These are phyloP conservation scores for Ogataea degrootiae DNA, from an alignment of 805 yeast genomes.

Conservation along the genomic window DNA sequence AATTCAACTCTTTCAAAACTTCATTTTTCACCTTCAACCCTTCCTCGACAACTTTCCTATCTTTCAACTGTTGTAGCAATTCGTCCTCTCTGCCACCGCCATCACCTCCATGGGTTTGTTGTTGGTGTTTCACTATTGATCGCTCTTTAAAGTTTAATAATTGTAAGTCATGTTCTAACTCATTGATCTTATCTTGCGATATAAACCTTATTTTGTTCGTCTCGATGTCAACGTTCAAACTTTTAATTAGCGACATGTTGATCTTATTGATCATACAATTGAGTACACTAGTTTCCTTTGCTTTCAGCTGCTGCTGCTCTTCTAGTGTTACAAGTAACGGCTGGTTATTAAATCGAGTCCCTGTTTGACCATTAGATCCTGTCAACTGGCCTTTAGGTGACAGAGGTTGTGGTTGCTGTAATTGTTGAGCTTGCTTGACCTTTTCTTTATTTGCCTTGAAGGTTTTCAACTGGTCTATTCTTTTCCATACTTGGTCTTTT, in stretches of 20 bases:
- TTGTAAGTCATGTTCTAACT: slow-evolving; percentile 28
- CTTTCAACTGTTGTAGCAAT: no score
- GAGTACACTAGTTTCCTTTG: no score
- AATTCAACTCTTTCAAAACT: slow-evolving; percentile 22
- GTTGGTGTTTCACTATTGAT: slow-evolving; percentile 10
- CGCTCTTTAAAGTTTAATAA: slow-evolving; percentile 26
- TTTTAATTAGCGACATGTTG: slow-evolving; percentile 19
- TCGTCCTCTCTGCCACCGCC: no score
- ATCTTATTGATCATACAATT: slow-evolving; percentile 9
- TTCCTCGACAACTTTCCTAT: not conserved
- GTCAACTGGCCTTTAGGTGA: no score
- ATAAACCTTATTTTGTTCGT: slow-evolving; percentile 21
- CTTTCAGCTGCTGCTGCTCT: no score
- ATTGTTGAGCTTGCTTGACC: slow-evolving; percentile 5
- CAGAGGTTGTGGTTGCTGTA: slow-evolving; percentile 1
- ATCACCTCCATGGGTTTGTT: no score
- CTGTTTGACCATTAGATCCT: no score
- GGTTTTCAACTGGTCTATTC: slow-evolving; percentile 20
- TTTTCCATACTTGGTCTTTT: slow-evolving; percentile 16
- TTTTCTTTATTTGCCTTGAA: slow-evolving; percentile 11
- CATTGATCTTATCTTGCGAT: slow-evolving; percentile 22
- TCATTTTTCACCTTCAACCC: slow-evolving; percentile 26
- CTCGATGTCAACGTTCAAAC: slow-evolving; percentile 22
- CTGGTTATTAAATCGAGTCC: no score
- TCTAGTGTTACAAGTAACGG: no score